Base-by-base conservation (phyloP, 306 rosid genomes). In the Malus orientalis region DNA sequence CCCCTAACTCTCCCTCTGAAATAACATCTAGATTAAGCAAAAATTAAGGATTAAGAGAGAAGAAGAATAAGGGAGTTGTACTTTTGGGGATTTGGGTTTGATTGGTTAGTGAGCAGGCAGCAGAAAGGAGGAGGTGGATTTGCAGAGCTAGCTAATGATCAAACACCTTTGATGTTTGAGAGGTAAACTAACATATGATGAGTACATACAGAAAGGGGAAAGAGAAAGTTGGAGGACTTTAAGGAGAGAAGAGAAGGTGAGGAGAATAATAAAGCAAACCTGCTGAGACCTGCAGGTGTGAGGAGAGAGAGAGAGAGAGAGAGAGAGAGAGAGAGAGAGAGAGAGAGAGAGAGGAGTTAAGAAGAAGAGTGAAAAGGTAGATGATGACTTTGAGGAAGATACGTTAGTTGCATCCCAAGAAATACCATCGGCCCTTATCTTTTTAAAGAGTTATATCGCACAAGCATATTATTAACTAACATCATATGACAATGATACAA, bases 331-430 rank as follows among this genome's bases (percentile, higher is more conserved):
- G 13, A 3, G 16, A 7, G 60, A 40, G 69, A 66, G 69, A 66
- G n/a, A 14, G 16, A 14, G 57, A 54, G 71, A 71, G 15, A 76
- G 69, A 33, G 54, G 62, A 22, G 63, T 22, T 58, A 4, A 54
- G 64, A 80, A 69, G 82, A 68, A 74, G 71, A 49, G 20, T 49
- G 80, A 61, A 73, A 54, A 81, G 78, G 74, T 73, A 60, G 81
- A 73, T 77, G 81, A 73, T 87, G 91, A 91, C 88, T 86, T 87
- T 89, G 89, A 89, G 97, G 89, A 86, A 81, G 93, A 86, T 86
- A 68, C 42, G 89, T 44, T 84, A 74, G 80, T 10, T 33, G 76
- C 72, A 49, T 49, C 20, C 82, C 87, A 79, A 81, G 84, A 81
- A 85, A 67, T 66, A 14, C 70, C 70, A 67, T 36, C 38, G 18